Percentiles rank a stretch among this genome's conserved stretches.
Conservation (phyloP, 2,329 filamentous ascomycete species). For the Clonostachys rhizophaga region DNA sequence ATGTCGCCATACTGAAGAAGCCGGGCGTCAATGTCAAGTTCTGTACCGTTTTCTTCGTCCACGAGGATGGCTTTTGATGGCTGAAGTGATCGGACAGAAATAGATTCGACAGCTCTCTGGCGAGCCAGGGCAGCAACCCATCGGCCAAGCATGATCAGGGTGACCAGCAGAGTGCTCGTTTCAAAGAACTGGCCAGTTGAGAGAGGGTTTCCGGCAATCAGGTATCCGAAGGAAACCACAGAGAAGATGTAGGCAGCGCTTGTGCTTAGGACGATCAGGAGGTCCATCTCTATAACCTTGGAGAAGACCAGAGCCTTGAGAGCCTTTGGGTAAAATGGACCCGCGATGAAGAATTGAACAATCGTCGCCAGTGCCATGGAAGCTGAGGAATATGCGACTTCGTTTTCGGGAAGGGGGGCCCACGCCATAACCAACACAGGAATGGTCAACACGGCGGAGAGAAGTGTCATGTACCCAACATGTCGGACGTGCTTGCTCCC, state of each 20-base stretch:
- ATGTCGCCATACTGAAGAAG: constrained; percentile 55
- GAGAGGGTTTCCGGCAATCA: constrained; percentile 9
- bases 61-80: constrained; percentile 38
- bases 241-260: constrained; percentile 41
- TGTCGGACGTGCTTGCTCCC: constrained; percentile 18
- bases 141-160: constrained; percentile 30
- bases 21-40: constrained; percentile 42
- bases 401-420: constrained; percentile 6
- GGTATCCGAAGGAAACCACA: constrained; percentile 17
- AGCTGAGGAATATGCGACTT: constrained; percentile 8
- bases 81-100: constrained; percentile 40
- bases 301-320: constrained; percentile 33
- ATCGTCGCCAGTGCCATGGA: constrained; percentile 35
- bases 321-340: constrained; percentile 37
- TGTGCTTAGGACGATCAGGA: constrained; percentile 43
- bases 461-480: constrained; percentile 25
- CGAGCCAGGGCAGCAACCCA: constrained; percentile 28
- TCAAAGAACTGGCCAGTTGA: constrained; percentile 26
- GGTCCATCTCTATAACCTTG: constrained; percentile 41
- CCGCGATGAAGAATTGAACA: constrained; percentile 34
- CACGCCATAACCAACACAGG: constrained; percentile 5
- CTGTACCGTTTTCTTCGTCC: constrained; percentile 19
- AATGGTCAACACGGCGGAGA: constrained; percentile 1
- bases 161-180: constrained; percentile 36
- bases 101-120: constrained; percentile 24